phyloP scores from a whole-genome alignment of 768 basidiomycete species.

The Suillus cothurnatus region DNA sequence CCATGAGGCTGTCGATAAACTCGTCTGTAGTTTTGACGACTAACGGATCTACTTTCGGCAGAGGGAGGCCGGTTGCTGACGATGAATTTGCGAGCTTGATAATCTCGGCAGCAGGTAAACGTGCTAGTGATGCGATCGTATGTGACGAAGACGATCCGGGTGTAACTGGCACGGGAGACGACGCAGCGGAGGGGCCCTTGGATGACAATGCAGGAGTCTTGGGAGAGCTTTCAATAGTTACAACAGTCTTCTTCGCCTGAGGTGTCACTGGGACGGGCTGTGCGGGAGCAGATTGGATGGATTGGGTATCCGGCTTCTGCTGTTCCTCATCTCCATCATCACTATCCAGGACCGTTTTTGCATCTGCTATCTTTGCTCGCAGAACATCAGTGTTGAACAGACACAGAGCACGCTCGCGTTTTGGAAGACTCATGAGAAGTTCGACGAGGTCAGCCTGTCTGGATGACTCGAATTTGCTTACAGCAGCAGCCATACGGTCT shows the following conservation, averaged over 20 bases:
- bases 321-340: conserved; percentile 57
- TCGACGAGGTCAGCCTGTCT: conserved; percentile 70
- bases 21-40: conserved; percentile 70
- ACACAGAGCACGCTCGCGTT: conserved; percentile 89
- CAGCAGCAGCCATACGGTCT: conserved; percentile 71
- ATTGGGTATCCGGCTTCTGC: conserved; percentile 28
- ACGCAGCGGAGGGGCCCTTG: conserved; percentile 68
- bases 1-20: conserved; percentile 65
- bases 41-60: conserved; percentile 71
- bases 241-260: conserved; percentile 56
- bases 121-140: conserved; percentile 72
- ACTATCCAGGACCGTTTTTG: conserved; percentile 78
- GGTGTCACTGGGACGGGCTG: conserved; percentile 57
- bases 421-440: conserved; percentile 82
- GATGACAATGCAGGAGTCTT: conserved; percentile 79
- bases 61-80: conserved; percentile 48
- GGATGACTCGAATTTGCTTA: conserved; percentile 61
- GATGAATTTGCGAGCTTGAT: conserved; percentile 61
- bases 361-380: conserved; percentile 76
- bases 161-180: conserved; percentile 69
- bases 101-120: conserved; percentile 75
- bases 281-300: conserved; percentile 23
- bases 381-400: conserved; percentile 86
- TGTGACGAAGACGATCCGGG: conserved; percentile 48
- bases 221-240: conserved; percentile 52